Base-by-base conservation (phyloP, 805 yeast genomes). In the Metschnikowia similis region DNA sequence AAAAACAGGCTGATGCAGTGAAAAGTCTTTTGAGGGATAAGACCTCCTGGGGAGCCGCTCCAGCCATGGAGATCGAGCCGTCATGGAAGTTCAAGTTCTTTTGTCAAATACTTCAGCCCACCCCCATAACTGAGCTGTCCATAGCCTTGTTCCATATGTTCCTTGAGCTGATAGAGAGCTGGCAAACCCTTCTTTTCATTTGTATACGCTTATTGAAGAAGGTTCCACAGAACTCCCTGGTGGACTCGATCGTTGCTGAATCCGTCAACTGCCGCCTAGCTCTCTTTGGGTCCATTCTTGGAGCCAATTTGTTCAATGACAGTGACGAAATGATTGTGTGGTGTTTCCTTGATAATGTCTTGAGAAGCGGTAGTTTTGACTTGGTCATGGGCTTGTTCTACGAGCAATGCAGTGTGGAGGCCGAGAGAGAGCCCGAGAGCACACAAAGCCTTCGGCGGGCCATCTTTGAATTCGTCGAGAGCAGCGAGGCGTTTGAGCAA, bases 1-100 rank as follows among this genome's bases (percentile, higher is more conserved):
- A 11, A 9, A 13, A n/a, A 8, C 31, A n/a, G 26, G 26, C n/a
- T 5, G 10, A 9, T 8, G 26, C 34, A 2, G 9, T 39, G 32
- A 39, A 39, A n/a, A 29, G 9, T 9, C 10, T 39, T 8, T 41
- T 41, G 45, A 31, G 29, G 26, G 30, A 32, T 8, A 41, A 41
- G 26, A 32, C 36, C 2, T 32, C 13, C 8, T 41, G 53, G 21
- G 51, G 48, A 8, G 17, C 27, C 3, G 41, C 44, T 21, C 30
- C 27, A 6, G 35, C 42, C 8, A 37, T 48, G 53, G 48, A 47
- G 10, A 35, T 26, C 8, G 51, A 47, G n/a, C 38, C 41, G 17
- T 39, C 52, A 8, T 53, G 56, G 56, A 53, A 53, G 30, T 48
- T 53, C 14, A 38, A 37, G 8, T 53, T 53, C 21, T 48, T 48